These are phyloP conservation scores for Talaromyces marneffei DNA, from an alignment of 2,329 filamentous ascomycete species.

Conservation along the genomic window DNA sequence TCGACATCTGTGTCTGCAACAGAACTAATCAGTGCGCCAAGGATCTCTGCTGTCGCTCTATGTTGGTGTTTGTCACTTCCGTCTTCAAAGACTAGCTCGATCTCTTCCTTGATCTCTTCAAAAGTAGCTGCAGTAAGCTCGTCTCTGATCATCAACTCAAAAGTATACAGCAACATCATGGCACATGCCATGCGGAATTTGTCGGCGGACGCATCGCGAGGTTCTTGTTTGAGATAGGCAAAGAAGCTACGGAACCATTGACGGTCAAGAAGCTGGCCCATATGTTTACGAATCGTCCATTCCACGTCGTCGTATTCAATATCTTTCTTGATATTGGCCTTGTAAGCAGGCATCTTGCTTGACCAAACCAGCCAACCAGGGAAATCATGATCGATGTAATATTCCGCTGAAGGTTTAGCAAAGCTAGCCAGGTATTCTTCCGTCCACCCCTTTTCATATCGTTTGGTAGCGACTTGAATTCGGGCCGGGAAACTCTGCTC, in stretches of 20 bases:
- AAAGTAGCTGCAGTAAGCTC: constrained; percentile 72
- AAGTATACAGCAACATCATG: constrained; percentile 79
- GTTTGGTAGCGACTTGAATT: constrained; percentile 64
- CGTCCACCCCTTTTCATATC: constrained; percentile 74
- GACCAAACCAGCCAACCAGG: constrained; percentile 97
- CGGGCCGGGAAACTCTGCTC: constrained; percentile 73
- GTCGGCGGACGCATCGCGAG: constrained; percentile 72
- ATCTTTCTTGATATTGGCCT: constrained; percentile 59
- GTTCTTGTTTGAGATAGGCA: constrained; percentile 92
- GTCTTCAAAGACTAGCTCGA: constrained; percentile 74
- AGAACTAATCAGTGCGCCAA: constrained; percentile 76
- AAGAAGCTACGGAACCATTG: constrained; percentile 87
- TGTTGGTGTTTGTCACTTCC: constrained; percentile 97
- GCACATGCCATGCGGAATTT: constrained; percentile 85
- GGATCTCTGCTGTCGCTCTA: constrained; percentile 86
- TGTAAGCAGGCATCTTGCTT: constrained; percentile 74
- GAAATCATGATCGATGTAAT: constrained; percentile 86
- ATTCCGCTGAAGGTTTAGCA: constrained; percentile 69
- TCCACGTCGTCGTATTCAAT: constrained; percentile 80
- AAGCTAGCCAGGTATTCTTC: constrained; percentile 72
- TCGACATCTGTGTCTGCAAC: constrained; percentile 71
- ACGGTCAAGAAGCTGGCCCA: constrained; percentile 71
- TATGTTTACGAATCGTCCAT: constrained; percentile 64
- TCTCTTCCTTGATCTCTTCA: constrained; percentile 79
- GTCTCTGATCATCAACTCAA: constrained; percentile 76